Evolutionary conservation across 257 asterid genomes (phyloP), one percentile per base, ranked within the genome.

Genomic region (Scutellaria barbata): DNA sequence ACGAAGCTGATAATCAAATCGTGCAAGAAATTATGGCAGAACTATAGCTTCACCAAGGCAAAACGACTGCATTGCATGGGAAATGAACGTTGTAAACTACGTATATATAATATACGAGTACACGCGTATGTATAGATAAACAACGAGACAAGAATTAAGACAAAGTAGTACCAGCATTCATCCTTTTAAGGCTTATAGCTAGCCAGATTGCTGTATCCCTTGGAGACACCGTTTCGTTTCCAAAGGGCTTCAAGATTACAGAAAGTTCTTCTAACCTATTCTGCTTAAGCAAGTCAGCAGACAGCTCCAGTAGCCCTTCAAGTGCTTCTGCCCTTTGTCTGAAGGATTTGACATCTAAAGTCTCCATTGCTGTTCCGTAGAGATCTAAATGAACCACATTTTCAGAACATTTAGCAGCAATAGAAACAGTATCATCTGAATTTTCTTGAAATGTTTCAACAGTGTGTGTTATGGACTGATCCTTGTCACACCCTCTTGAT

Each of bases 201-300:
- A 95, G 78, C 99, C 98, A 95, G 74, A 95, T 91, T 6, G 96
- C 99, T 8, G 99, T 92, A 76, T 91, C 98, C 72, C 99, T 89
- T 0, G 99, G 96, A n/a, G 98, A 94, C 40, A 95, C 99, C 80
- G 88, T 91, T 40, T 86, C 92, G 81, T 80, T 95, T 9, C 99
- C 98, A 39, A 95, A 95, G 8, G 99, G 98, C 79, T 84, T 92
- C 78, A 95, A 69, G 41, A 95, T 89, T 40, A 89, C 95, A 1
- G 90, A 77, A 51, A 95, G 96, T 65, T 95, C 98, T 72, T 88
- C 95, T 22, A 95, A 63, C 87, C 93, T 85, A 73, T 79, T 85
- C 52, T 91, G 89, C 89, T 88, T 85, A 17, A 94, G 93, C 84
- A 94, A 80, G 25, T 94, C 99, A 1, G 99, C 99, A 20, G 95